Evolutionary conservation across 2,329 filamentous ascomycete genomes (phyloP), one percentile per base, ranked within the genome.

Genomic region (Talaromyces sp.): DNA sequence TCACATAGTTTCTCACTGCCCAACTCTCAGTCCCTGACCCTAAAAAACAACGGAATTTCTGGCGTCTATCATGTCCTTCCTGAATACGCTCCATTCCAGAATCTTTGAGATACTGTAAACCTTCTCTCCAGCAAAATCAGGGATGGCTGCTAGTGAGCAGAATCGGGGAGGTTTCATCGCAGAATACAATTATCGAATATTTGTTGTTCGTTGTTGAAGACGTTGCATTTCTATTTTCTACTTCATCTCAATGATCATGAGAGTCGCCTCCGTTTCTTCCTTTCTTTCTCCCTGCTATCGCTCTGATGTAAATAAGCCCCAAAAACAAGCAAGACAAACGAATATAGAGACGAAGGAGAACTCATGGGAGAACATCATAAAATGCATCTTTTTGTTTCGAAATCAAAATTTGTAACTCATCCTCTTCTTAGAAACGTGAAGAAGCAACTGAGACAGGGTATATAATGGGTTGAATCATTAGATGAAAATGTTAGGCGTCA

Each of bases 401-500:
- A 56, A 39, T 39, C 3, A 31, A 37, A 56, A 19, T 37, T 39
- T 11, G 37, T 37, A 37, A 22, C 33, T 56, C 52, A 6, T 37
- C n/a, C 22, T 56, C 68, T n/a, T 68, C 68, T 69, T 64, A 67
- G 68, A 67, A 70, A 37, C 3, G 31, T 56, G n/a, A 37, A 6
- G 10, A 56, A 56, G 31, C n/a, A 56, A 56, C 22, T 56, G 52
- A 56, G 68, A 62, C 67, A 68, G 76, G 76, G 76, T 77, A 77
- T 78, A 77, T 65, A 65, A 73, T 77, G 74, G 76, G 76, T 78
- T 77, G 76, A 77, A 77, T 76, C 73, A 75, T 77, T 73, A 67
- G 64, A 65, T 68, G 68, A 65, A 64, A 68, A 37, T 33, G 35
- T 45, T 31, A 31, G 43, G 58, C 57, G 43, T 52, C 11, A 41